These are phyloP conservation scores for Xylaria hypoxylon DNA, from an alignment of 2,329 filamentous ascomycete species.

Conservation along the genomic window DNA sequence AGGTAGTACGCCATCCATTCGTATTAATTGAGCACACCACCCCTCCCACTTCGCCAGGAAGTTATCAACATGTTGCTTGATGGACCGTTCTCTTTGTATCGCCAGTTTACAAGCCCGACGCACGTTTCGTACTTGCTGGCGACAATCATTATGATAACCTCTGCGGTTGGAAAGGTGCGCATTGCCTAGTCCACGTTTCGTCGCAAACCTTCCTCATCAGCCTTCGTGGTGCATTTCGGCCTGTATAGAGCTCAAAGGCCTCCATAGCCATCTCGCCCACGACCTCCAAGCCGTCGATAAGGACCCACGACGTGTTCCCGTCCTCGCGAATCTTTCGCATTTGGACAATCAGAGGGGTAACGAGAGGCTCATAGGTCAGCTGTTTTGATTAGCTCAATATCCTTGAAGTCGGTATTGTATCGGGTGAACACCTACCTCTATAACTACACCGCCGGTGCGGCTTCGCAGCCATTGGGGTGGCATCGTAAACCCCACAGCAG, in stretches of 20 bases:
- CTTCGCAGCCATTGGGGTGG: conserved; percentile 76
- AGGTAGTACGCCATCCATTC: background rate
- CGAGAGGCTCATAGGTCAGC: conserved; percentile 76
- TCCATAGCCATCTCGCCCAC: conserved; percentile 80
- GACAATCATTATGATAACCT: conserved; percentile 37
- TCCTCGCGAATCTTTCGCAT: conserved; percentile 64
- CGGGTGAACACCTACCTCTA: conserved; percentile 62
- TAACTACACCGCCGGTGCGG: conserved; percentile 77
- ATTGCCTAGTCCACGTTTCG: conserved; percentile 57
- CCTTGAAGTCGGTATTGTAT: background rate
- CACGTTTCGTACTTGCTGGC: background rate
- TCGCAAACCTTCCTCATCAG: conserved; percentile 73
- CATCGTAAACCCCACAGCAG: conserved; percentile 76
- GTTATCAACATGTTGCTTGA: background rate
- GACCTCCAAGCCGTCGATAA: conserved; percentile 78
- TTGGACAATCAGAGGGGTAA: conserved; percentile 76
- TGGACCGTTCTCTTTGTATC: background rate
- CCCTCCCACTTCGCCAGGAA: background rate
- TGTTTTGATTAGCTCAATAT: conserved; percentile 42
- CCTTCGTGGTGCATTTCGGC: conserved; percentile 74
- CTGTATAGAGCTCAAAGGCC: conserved; percentile 81
- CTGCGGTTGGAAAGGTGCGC: conserved; percentile 50
- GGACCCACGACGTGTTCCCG: conserved; percentile 72
- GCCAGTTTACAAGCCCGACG: background rate
- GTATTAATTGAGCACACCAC: background rate